Percentiles rank a stretch among this genome's conserved stretches.
These are phyloP conservation scores for Pilobolus umbonatus DNA, from an alignment of 192 early-diverging fungal genomes.

Conservation along the genomic window DNA sequence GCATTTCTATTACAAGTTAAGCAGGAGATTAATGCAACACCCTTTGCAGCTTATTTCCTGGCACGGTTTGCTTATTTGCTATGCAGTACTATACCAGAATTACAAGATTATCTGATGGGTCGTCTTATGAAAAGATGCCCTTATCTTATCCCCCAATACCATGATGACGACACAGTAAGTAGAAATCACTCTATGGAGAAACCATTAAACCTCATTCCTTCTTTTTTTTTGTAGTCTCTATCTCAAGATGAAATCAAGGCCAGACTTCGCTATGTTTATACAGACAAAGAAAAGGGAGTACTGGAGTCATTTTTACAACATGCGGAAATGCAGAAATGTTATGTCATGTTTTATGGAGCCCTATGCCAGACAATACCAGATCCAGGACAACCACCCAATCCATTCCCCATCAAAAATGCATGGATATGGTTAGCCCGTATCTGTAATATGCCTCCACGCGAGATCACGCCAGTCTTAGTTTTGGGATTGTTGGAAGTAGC, in stretches of 20 bases:
- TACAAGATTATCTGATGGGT: slow-evolving; percentile 57
- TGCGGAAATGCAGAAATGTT: slow-evolving; percentile 58
- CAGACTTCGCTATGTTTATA: slow-evolving; percentile 36
- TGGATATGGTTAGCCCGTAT: slow-evolving; percentile 75
- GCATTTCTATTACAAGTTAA: slow-evolving; percentile 60
- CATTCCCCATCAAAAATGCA: slow-evolving; percentile 49
- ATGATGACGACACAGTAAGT: slow-evolving; percentile 44
- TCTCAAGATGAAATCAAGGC: slow-evolving; percentile 25
- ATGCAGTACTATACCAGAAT: slow-evolving; percentile 47
- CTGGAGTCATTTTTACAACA: slow-evolving; percentile 61
- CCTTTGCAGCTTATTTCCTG: slow-evolving; percentile 56
- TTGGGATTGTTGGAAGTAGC: slow-evolving; percentile 54
- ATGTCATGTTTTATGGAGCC: slow-evolving; percentile 64
- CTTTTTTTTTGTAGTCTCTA: slow-evolving; percentile 35
- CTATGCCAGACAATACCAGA: slow-evolving; percentile 52
- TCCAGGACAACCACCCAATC: slow-evolving; percentile 34
- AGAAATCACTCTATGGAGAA: slow-evolving; percentile 2
- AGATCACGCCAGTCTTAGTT: slow-evolving; percentile 61
- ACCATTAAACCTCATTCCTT: too few relatives aligned
- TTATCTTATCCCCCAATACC: slow-evolving; percentile 64
- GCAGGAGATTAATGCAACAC: slow-evolving; percentile 59
- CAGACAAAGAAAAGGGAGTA: slow-evolving; percentile 24
- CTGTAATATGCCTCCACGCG: slow-evolving; percentile 59
- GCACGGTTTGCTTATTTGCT: slow-evolving; percentile 60
- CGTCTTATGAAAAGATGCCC: slow-evolving; percentile 65